Conservation (phyloP, 78 protist species). For the Guillardia theta region DNA sequence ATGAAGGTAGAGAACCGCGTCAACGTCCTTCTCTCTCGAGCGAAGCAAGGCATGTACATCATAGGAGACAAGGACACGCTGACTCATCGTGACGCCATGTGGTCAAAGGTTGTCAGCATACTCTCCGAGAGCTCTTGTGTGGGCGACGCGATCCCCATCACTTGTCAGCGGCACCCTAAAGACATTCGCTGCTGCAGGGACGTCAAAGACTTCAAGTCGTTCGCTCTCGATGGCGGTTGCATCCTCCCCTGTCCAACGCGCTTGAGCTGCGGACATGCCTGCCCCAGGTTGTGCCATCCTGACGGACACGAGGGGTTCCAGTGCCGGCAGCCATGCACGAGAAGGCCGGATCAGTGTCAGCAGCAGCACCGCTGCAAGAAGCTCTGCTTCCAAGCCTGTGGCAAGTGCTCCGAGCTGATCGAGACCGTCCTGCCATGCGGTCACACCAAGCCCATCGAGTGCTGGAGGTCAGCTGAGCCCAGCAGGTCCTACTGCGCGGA, state of each 20-base stretch:
- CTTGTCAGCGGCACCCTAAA: background rate
- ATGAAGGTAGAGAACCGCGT: background rate
- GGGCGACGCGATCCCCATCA: background rate
- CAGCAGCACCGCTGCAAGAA: background rate
- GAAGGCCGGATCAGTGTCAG: background rate
- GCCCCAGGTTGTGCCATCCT: constrained; percentile 46
- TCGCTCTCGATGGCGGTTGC: background rate
- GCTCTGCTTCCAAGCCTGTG: background rate
- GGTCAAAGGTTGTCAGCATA: background rate
- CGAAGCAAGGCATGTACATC: constrained; percentile 70
- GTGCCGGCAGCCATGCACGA: background rate
- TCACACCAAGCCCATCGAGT: background rate
- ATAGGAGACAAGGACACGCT: constrained; percentile 54
- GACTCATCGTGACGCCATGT: background rate
- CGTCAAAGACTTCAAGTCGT: background rate
- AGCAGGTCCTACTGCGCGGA: background rate
- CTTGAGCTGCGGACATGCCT: constrained; percentile 58
- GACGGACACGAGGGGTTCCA: background rate
- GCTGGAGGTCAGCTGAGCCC: background rate
- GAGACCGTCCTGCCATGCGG: background rate
- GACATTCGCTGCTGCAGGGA: background rate
- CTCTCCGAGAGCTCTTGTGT: background rate
- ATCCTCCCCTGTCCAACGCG: background rate
- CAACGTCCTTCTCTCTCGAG: constrained; percentile 76
- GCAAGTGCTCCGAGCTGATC: background rate